phyloP scores from a whole-genome alignment of 345 rosid species.

The Psidium friedrichsthalianum region DNA sequence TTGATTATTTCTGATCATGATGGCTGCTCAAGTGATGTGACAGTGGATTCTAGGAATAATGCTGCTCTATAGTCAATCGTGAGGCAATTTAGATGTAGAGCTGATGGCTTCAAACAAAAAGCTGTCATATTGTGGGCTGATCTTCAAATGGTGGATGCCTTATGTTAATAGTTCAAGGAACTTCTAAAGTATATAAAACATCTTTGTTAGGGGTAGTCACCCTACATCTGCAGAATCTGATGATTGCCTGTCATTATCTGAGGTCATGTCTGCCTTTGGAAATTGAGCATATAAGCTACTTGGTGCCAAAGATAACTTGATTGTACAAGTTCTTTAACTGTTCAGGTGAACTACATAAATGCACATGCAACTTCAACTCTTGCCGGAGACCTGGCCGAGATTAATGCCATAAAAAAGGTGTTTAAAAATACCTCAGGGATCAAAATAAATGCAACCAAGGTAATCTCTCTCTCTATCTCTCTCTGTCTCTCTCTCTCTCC shows the following conservation, averaged over 20 bases:
- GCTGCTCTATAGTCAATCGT: background rate
- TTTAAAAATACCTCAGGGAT: conserved; percentile 73
- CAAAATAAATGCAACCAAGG: conserved; percentile 98
- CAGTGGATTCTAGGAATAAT: background rate
- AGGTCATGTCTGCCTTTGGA: background rate
- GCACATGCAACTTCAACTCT: conserved; percentile 97
- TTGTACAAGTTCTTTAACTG: background rate
- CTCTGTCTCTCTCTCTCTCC: background rate
- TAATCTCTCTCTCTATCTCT: conserved; percentile 12
- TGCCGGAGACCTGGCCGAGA: conserved; percentile 98
- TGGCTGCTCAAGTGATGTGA: background rate
- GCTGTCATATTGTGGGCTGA: background rate
- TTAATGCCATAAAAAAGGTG: conserved; percentile 90
- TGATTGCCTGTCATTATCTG: background rate
- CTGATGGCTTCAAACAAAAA: background rate
- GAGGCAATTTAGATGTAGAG: background rate
- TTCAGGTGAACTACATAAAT: conserved; percentile 91
- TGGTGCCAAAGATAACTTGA: background rate
- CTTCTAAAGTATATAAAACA: background rate
- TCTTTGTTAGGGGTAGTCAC: background rate
- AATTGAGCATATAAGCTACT: background rate
- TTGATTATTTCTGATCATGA: background rate
- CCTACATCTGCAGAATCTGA: background rate
- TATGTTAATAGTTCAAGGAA: background rate
- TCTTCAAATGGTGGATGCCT: background rate